Evolutionary conservation across 441 rosid species (phyloP).

Genomic region (Melastoma candidum): DNA sequence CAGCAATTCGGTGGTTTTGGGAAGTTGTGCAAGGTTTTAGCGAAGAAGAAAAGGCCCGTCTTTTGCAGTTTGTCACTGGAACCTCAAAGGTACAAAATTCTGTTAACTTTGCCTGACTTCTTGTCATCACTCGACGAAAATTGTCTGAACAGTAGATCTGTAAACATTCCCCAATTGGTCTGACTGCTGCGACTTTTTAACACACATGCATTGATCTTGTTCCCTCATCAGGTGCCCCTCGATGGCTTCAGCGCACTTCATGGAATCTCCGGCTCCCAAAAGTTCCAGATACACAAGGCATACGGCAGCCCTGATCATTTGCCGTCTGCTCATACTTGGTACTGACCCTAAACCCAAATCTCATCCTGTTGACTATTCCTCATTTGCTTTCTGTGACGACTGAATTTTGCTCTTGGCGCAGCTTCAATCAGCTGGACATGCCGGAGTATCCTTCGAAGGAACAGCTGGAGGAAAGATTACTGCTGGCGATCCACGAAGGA

Average conservation of each 20-base stretch:
- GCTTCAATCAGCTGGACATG: slow-evolving; percentile 91
- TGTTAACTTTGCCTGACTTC: too few species aligned
- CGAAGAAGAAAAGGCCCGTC: slow-evolving; percentile 95
- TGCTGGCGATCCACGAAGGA: slow-evolving; percentile 93
- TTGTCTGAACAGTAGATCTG: too few species aligned
- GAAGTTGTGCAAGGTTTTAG: slow-evolving; percentile 91
- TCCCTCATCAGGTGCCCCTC: slow-evolving; percentile 57
- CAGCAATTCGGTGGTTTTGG: slow-evolving; percentile 95
- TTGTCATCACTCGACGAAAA: too few species aligned
- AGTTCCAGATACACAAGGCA: slow-evolving; percentile 98
- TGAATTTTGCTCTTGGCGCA: slow-evolving; percentile 6
- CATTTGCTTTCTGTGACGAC: too few species aligned
- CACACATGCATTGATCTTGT: too few species aligned
- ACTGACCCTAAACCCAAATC: neutral
- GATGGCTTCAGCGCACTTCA: slow-evolving; percentile 96
- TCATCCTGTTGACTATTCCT: too few species aligned
- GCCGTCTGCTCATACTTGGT: slow-evolving; percentile 99
- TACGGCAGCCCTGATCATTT: slow-evolving; percentile 84
- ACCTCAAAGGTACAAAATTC: slow-evolving; percentile 67
- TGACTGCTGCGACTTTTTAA: neutral
- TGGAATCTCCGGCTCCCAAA: slow-evolving; percentile 93
- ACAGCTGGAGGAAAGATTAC: slow-evolving; percentile 78
- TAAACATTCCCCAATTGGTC: neutral
- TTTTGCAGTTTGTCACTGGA: slow-evolving; percentile 93
- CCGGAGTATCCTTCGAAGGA: slow-evolving; percentile 94